Evolutionary conservation across 805 yeast genomes (phyloP).

Genomic region (Metahyphopichia silvanorum): DNA sequence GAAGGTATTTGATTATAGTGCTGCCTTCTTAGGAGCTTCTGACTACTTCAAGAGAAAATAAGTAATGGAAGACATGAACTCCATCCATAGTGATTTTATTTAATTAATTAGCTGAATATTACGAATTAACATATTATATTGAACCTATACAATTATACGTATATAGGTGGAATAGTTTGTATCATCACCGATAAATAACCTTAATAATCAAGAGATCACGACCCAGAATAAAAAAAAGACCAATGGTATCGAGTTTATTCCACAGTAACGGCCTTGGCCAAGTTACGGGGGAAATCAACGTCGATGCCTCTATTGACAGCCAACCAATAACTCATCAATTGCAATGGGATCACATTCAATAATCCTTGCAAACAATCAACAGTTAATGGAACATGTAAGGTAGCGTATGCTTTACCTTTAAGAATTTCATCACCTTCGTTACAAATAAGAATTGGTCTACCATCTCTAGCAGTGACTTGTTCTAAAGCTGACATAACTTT

Average conservation of each 20-base stretch:
- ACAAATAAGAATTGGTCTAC: constrained; percentile 91
- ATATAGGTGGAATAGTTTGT: too few relatives aligned
- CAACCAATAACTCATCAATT: constrained; percentile 94
- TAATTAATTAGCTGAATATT: too few relatives aligned
- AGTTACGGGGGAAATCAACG: constrained; percentile 97
- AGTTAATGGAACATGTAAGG: constrained; percentile 88
- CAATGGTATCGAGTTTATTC: constrained; percentile 59
- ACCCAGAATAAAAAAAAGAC: background rate
- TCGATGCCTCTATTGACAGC: constrained; percentile 94
- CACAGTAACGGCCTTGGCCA: constrained; percentile 97
- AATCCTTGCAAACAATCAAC: constrained; percentile 98
- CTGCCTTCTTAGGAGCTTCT: constrained; percentile 67
- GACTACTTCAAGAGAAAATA: constrained; percentile 66
- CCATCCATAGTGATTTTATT: too few relatives aligned
- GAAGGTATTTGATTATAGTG: constrained; percentile 67
- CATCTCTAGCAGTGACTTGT: constrained; percentile 96
- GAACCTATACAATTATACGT: too few relatives aligned
- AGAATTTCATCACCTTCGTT: constrained; percentile 74
- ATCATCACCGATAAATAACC: too few relatives aligned
- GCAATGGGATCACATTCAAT: constrained; percentile 90
- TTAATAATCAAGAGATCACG: too few relatives aligned
- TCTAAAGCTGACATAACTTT: constrained; percentile 93
- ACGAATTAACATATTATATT: too few relatives aligned
- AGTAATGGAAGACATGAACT: too few relatives aligned
- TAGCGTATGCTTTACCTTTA: constrained; percentile 56